Evolutionary conservation across 139 green algal species (phyloP).

Genomic region (Tetradesmus obliquus): DNA sequence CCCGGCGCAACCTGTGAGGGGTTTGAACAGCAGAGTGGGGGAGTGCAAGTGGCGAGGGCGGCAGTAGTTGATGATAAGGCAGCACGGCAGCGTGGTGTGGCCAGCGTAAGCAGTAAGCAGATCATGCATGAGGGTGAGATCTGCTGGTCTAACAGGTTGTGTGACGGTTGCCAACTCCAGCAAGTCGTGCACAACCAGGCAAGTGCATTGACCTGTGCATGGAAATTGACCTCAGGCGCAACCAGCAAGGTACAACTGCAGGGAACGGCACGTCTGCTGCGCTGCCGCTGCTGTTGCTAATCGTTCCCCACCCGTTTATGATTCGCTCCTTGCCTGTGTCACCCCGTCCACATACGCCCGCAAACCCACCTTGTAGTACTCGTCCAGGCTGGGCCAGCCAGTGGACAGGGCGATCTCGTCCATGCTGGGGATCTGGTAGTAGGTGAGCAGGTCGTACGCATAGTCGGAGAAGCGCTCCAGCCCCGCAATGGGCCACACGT

Average conservation of each 20-base stretch:
- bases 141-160: too few species aligned
- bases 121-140: too few species aligned
- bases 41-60: neutral
- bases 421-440: slow-evolving; percentile 22
- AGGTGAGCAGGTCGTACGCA: slow-evolving; percentile 39
- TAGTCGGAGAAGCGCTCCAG: slow-evolving; percentile 64
- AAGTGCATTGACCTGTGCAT: too few species aligned
- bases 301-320: too few species aligned
- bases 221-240: too few species aligned
- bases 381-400: slow-evolving; percentile 86
- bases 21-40: neutral
- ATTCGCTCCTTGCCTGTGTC: neutral
- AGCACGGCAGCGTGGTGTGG: too few species aligned
- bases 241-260: too few species aligned
- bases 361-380: slow-evolving; percentile 72
- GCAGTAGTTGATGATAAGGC: neutral
- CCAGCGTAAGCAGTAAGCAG: too few species aligned
- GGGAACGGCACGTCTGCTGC: too few species aligned
- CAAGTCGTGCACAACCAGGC: too few species aligned
- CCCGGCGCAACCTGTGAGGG: slow-evolving; percentile 64
- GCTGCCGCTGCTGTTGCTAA: neutral
- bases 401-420: slow-evolving; percentile 53
- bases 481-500: slow-evolving; percentile 83
- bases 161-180: too few species aligned
- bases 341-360: too few species aligned